Percentiles rank a stretch among this genome's conserved stretches.
phyloP scores from a whole-genome alignment of 2,329 filamentous ascomycete species.

The Aspergillus glaucus region DNA sequence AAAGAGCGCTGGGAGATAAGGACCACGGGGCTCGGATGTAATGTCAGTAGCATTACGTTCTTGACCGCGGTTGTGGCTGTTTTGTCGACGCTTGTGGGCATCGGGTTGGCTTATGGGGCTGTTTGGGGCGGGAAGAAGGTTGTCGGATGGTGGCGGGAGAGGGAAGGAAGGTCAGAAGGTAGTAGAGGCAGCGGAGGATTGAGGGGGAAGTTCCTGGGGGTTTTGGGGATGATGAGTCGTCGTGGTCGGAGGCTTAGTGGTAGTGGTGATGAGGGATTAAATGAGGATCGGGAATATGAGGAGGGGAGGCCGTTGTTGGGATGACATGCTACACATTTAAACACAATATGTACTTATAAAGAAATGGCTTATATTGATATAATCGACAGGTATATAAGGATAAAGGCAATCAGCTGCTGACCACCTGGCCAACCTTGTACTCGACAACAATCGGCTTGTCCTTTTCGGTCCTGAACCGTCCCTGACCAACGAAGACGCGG shows the following conservation, averaged over 20 bases:
- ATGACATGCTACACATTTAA: not conserved
- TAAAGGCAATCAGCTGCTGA: slow-evolving; percentile 12
- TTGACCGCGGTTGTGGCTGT: slow-evolving; percentile 29
- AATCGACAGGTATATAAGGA: not conserved
- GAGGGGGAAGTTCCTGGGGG: not conserved
- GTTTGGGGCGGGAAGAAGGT: slow-evolving; percentile 12
- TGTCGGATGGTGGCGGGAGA: slow-evolving; percentile 7
- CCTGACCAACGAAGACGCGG: slow-evolving; percentile 35
- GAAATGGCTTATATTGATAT: not conserved
- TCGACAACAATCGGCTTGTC: slow-evolving; percentile 34
- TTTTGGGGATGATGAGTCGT: not conserved
- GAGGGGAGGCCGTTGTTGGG: slow-evolving; percentile 24
- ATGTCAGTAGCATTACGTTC: slow-evolving; percentile 36
- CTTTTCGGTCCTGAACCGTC: slow-evolving; percentile 33
- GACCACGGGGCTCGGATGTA: slow-evolving; percentile 33
- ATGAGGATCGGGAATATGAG: slow-evolving; percentile 5
- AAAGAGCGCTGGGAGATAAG: slow-evolving; percentile 40
- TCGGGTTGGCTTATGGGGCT: slow-evolving; percentile 13
- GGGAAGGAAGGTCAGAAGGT: not conserved
- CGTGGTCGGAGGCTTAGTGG: not conserved
- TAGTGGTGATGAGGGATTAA: not conserved
- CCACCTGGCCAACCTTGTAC: slow-evolving; percentile 38
- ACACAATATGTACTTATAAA: not conserved
- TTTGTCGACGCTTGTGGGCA: slow-evolving; percentile 19
- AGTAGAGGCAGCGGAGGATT: slow-evolving; percentile 4